A percentile compares a stretch with the other conserved stretches of the same genome.
Evolutionary conservation across 768 basidiomycete species (phyloP).

Genomic region (Mycena rebaudengoi): DNA sequence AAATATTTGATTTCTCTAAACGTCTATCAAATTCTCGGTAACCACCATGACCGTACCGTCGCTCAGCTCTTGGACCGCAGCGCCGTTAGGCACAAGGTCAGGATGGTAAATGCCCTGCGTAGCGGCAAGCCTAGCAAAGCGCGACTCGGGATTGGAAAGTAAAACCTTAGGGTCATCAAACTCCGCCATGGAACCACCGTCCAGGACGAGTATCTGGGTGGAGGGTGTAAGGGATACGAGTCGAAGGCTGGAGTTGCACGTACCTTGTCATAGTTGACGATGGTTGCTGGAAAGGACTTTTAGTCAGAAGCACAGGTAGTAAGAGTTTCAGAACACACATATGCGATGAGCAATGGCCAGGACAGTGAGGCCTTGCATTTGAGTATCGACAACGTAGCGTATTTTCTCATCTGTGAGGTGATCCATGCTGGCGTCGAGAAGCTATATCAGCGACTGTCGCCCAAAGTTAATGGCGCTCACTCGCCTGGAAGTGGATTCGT

Average conservation of each 20-base stretch:
- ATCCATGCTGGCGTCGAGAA: constrained; percentile 14
- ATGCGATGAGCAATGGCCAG: constrained; percentile 20
- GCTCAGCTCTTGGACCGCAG: background rate
- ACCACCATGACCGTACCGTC: constrained; percentile 10
- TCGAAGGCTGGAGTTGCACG: background rate
- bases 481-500: constrained; percentile 22
- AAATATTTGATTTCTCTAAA: too few relatives aligned
- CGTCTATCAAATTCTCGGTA: constrained; percentile 12
- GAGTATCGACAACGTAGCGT: constrained; percentile 14
- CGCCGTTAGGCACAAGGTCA: constrained; percentile 3
- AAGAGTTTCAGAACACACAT: background rate
- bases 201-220: constrained; percentile 16
- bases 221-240: background rate
- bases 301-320: background rate
- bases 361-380: constrained; percentile 21
- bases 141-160: constrained; percentile 17
- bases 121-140: constrained; percentile 18
- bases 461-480: background rate
- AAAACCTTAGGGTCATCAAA: constrained; percentile 6
- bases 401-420: constrained; percentile 23
- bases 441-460: background rate
- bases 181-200: constrained; percentile 15
- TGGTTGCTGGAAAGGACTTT: background rate
- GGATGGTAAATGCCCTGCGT: constrained; percentile 21
- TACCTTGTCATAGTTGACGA: constrained; percentile 23